A percentile compares a stretch with the other conserved stretches of the same genome.
Evolutionary conservation across 257 asterid genomes (phyloP).

Genomic region (Euphrasia confusa): DNA sequence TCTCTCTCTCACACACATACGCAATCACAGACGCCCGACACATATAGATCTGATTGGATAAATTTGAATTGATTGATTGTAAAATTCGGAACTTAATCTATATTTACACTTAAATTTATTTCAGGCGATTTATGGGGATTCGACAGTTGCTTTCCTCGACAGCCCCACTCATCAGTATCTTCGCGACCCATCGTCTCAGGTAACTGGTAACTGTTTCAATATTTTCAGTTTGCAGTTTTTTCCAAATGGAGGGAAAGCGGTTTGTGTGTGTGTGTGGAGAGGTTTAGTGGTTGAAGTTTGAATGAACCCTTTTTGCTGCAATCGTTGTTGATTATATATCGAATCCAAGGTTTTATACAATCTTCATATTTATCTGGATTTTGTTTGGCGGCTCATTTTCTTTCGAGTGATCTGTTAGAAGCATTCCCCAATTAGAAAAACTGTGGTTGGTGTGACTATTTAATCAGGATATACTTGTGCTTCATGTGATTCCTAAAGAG

Average conservation of each 20-base stretch:
- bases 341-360: background rate
- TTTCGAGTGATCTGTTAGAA: background rate
- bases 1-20: conserved; percentile 12
- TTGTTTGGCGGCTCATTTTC: too few relatives aligned
- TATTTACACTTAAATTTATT: conserved; percentile 24
- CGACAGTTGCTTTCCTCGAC: conserved; percentile 62
- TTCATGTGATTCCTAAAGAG: too few relatives aligned
- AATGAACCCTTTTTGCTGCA: background rate
- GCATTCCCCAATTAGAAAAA: background rate
- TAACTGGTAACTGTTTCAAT: conserved; percentile 13
- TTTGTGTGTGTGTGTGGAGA: too few relatives aligned
- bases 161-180: conserved; percentile 51
- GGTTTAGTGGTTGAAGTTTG: background rate
- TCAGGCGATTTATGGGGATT: conserved; percentile 51
- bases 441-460: too few relatives aligned
- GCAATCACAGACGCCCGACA: background rate
- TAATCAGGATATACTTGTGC: too few relatives aligned
- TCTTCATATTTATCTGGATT: conserved; percentile 1
- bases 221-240: background rate
- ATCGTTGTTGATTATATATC: background rate
- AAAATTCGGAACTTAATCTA: conserved; percentile 15
- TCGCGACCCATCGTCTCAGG: conserved; percentile 47
- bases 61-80: conserved; percentile 3
- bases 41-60: conserved; percentile 23
- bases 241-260: background rate